Conservation (phyloP, 495 filamentous ascomycete genomes). For the Talaromyces wortmannii region DNA sequence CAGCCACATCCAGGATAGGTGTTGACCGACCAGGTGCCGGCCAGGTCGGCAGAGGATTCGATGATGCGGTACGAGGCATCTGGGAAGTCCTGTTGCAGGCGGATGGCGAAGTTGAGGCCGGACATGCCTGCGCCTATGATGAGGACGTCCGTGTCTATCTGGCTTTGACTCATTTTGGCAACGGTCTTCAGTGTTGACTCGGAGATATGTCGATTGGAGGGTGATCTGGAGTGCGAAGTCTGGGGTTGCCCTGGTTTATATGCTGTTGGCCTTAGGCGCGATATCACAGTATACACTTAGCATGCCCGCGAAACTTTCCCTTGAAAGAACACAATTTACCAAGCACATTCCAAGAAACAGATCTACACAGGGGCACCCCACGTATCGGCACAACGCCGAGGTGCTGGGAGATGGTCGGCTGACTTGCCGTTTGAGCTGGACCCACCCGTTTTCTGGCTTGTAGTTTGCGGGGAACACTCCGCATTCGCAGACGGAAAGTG, state of each 20-base stretch:
- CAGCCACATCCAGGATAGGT: conserved; percentile 20
- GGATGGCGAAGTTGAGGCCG: conserved; percentile 50
- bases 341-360: background rate
- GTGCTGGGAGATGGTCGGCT: background rate
- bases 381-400: background rate
- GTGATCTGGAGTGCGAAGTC: background rate
- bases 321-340: background rate
- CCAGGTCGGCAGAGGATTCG: conserved; percentile 11
- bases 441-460: background rate
- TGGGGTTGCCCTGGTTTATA: background rate
- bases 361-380: background rate
- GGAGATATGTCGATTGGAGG: background rate
- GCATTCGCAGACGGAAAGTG: no score
- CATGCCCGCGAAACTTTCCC: background rate
- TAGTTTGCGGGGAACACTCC: no score
- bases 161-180: background rate
- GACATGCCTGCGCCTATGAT: conserved; percentile 53
- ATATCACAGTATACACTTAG: no score
- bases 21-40: conserved; percentile 20
- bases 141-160: conserved; percentile 17
- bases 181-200: background rate
- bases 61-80: conserved; percentile 24
- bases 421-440: background rate
- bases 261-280: background rate
- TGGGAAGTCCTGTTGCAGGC: conserved; percentile 44